Evolutionary conservation across 768 basidiomycete species (phyloP).

Genomic region (Phanerochaete sordida): DNA sequence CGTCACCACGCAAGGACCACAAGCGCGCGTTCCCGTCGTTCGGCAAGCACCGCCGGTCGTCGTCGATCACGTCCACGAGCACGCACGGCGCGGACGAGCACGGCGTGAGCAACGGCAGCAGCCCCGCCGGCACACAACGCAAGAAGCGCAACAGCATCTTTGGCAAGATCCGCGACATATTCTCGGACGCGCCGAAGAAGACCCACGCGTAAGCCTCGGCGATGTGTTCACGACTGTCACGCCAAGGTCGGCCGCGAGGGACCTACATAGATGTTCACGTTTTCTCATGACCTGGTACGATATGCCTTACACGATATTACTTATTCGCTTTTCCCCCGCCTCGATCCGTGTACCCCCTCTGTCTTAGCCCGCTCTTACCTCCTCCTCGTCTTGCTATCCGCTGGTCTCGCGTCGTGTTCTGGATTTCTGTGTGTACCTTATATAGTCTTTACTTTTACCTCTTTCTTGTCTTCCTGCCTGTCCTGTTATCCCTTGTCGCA

Average conservation of each 20-base stretch:
- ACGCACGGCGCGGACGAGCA: constrained; percentile 15
- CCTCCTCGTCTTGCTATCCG: neutral
- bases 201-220: neutral
- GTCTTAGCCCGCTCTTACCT: neutral
- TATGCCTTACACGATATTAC: neutral
- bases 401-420: neutral
- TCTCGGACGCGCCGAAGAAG: constrained; percentile 13
- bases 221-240: neutral
- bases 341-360: neutral
- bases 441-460: neutral
- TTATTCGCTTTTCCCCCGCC: neutral
- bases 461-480: neutral
- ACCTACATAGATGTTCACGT: neutral
- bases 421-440: neutral
- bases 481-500: neutral
- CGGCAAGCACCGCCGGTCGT: constrained; percentile 16
- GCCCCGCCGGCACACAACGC: constrained; percentile 15
- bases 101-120: constrained; percentile 3
- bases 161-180: constrained; percentile 29
- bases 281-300: neutral
- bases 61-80: constrained; percentile 14
- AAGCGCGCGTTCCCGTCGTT: constrained; percentile 27
- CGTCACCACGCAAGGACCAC: constrained; percentile 18
- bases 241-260: neutral
- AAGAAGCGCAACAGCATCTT: constrained; percentile 29